phyloP scores from a whole-genome alignment of 202 grass and related monocot species.

The Setaria viridis region DNA sequence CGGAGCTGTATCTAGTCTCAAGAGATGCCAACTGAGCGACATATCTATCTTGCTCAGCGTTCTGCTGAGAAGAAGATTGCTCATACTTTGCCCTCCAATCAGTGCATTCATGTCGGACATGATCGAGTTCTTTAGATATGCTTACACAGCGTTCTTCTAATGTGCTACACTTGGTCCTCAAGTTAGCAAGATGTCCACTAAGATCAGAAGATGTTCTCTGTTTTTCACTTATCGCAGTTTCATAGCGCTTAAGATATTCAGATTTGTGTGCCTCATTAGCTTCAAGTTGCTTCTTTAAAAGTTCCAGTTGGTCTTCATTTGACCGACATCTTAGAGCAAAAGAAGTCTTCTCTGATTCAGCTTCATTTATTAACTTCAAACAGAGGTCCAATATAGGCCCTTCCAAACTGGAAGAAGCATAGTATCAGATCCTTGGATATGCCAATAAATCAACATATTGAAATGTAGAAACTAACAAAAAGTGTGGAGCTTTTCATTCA shows the following conservation, averaged over 20 bases:
- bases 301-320: conserved; percentile 76
- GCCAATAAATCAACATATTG: conserved; percentile 22
- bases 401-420: conserved; percentile 66
- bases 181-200: conserved; percentile 61
- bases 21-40: conserved; percentile 51
- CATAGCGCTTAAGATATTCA: conserved; percentile 77
- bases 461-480: neutral
- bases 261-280: conserved; percentile 72
- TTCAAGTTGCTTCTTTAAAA: conserved; percentile 74
- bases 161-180: conserved; percentile 75
- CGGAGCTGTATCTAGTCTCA: conserved; percentile 60
- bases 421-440: conserved; percentile 19
- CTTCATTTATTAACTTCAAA: conserved; percentile 73
- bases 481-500: neutral
- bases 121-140: conserved; percentile 70
- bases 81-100: conserved; percentile 74
- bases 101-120: conserved; percentile 62
- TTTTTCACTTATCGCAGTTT: conserved; percentile 70
- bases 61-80: conserved; percentile 49
- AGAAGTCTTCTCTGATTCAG: conserved; percentile 71
- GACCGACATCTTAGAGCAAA: conserved; percentile 66
- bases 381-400: conserved; percentile 76
- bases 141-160: conserved; percentile 65
- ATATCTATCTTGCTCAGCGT: conserved; percentile 54
- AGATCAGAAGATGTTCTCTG: conserved; percentile 69